Evolutionary conservation across 441 rosid genomes (phyloP).

Genomic region (Gossypium gossypioides): DNA sequence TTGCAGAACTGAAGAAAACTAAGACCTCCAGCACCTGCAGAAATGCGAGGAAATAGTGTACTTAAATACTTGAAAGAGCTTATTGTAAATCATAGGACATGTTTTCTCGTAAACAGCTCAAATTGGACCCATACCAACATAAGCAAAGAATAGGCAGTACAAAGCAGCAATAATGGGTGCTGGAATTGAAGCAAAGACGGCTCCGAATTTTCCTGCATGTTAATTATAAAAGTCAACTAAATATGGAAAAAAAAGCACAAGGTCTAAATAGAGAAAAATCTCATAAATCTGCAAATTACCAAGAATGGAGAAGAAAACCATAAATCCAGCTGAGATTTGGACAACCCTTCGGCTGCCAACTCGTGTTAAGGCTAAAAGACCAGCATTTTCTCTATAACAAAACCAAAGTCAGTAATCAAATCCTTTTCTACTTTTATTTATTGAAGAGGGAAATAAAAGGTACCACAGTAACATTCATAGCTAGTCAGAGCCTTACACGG

Average conservation of each 20-base stretch:
- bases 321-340: constrained; percentile 94
- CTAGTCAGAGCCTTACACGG: constrained; percentile 64
- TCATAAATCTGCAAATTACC: constrained; percentile 32
- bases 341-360: constrained; percentile 96
- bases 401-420: constrained; percentile 7
- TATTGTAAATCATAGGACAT: background rate
- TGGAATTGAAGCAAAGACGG: constrained; percentile 92
- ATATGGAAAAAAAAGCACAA: constrained; percentile 11
- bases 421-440: background rate
- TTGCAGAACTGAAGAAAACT: constrained; percentile 90
- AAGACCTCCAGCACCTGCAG: constrained; percentile 72
- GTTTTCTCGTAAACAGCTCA: background rate
- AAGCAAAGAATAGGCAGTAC: constrained; percentile 87
- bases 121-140: constrained; percentile 58
- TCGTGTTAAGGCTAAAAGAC: constrained; percentile 81
- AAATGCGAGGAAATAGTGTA: background rate
- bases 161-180: constrained; percentile 74
- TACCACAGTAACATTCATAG: background rate
- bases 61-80: constrained; percentile 3
- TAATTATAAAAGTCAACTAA: constrained; percentile 4
- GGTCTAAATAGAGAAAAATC: background rate
- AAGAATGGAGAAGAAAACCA: constrained; percentile 95
- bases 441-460: background rate
- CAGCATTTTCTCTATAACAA: constrained; percentile 75
- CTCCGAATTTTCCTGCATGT: constrained; percentile 90